Evolutionary conservation across 2,329 filamentous ascomycete genomes (phyloP).

Genomic region (Curvularia sp.): DNA sequence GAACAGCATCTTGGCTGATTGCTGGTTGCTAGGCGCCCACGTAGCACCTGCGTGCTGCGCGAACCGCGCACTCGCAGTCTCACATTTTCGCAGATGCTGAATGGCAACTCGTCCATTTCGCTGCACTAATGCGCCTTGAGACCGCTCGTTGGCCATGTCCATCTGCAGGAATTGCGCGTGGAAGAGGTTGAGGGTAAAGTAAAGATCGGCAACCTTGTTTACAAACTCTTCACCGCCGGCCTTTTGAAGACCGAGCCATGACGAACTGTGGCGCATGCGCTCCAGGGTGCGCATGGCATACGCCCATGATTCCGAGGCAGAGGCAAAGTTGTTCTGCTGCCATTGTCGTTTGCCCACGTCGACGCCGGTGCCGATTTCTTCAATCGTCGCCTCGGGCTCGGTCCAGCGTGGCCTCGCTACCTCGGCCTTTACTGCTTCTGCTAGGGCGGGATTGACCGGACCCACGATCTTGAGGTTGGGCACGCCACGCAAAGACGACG

Average conservation of each 20-base stretch:
- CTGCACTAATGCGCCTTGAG: constrained; percentile 5
- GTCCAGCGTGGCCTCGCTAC: constrained; percentile 36
- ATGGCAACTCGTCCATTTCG: constrained; percentile 25
- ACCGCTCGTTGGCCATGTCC: constrained; percentile 27
- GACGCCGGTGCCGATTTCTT: constrained; percentile 34
- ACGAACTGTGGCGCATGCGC: constrained; percentile 38
- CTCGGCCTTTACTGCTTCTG: constrained; percentile 19
- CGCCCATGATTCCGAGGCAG: constrained; percentile 31
- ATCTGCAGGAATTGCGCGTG: constrained; percentile 34
- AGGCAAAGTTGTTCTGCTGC: constrained; percentile 32
- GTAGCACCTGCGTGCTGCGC: constrained; percentile 35
- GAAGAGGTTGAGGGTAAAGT: constrained; percentile 36
- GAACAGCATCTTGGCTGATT: constrained; percentile 35
- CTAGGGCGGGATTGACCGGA: constrained; percentile 24
- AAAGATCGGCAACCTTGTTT: constrained; percentile 32
- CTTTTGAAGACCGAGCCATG: constrained; percentile 29
- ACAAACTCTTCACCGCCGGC: constrained; percentile 34
- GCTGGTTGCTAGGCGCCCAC: constrained; percentile 33
- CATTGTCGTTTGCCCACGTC: constrained; percentile 40
- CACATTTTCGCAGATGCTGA: constrained; percentile 32
- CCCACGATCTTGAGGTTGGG: constrained; percentile 28
- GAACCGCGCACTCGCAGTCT: constrained; percentile 31
- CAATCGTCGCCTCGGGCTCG: constrained; percentile 30
- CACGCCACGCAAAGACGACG: constrained; percentile 28
- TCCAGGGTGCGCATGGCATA: constrained; percentile 36